Percentiles rank a stretch among this genome's conserved stretches.
Conservation (phyloP, 257 asterid species). For the Anisodus tanguticus region DNA sequence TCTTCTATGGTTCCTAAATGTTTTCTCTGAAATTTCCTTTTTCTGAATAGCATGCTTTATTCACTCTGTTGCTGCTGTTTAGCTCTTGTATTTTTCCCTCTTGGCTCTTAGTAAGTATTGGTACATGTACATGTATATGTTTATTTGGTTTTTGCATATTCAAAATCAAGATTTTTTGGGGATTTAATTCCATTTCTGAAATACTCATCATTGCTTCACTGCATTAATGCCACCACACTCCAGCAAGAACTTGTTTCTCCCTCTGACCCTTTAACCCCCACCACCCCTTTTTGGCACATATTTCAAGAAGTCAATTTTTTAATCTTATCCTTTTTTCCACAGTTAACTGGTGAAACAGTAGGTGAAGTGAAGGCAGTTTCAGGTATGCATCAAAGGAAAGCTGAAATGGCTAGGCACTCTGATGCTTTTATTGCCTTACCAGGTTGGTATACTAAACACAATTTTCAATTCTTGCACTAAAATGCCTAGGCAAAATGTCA, state of each 20-base stretch:
- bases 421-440: slow-evolving; percentile 99
- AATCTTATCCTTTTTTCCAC: slow-evolving; percentile 40
- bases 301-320: background rate
- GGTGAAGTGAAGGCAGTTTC: slow-evolving; percentile 99
- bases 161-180: slow-evolving; percentile 34
- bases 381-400: slow-evolving; percentile 98
- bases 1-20: slow-evolving; percentile 37
- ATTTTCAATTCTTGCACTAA: slow-evolving; percentile 29
- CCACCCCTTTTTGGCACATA: slow-evolving; percentile 24
- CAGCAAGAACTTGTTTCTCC: slow-evolving; percentile 37
- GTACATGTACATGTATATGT: slow-evolving; percentile 31
- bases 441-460: slow-evolving; percentile 56
- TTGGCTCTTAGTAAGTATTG: slow-evolving; percentile 53
- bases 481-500: slow-evolving; percentile 29
- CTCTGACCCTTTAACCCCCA: slow-evolving; percentile 25
- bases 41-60: slow-evolving; percentile 43
- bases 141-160: background rate
- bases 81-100: slow-evolving; percentile 48
- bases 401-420: slow-evolving; percentile 94
- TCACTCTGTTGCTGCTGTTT: slow-evolving; percentile 39
- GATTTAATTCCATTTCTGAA: slow-evolving; percentile 22
- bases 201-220: slow-evolving; percentile 63
- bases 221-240: slow-evolving; percentile 48
- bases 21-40: slow-evolving; percentile 42
- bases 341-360: slow-evolving; percentile 97